phyloP scores from a whole-genome alignment of 2,329 filamentous ascomycete species.

The Botrytis sinoallii region DNA sequence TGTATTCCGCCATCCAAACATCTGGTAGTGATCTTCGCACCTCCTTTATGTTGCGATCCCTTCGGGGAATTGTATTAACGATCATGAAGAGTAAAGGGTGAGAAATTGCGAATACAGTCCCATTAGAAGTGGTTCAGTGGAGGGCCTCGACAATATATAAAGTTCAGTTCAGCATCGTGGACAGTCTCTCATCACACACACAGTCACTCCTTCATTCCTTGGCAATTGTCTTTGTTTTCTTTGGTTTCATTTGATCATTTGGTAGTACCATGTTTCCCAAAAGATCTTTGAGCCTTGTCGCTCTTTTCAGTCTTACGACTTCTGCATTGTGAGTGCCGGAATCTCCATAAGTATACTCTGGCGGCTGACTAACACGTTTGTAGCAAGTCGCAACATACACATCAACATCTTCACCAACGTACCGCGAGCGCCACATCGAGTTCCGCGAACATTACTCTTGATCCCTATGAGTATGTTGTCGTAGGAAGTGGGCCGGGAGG shows the following conservation, averaged over 20 bases:
- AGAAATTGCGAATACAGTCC: neutral
- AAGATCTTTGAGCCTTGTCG: slow-evolving; percentile 5
- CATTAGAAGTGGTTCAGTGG: neutral
- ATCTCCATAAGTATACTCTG: neutral
- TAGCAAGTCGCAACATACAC: neutral
- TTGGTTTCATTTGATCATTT: neutral
- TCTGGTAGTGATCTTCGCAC: neutral
- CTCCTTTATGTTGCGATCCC: neutral
- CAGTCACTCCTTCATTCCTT: neutral
- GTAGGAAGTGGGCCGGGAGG: slow-evolving; percentile 53
- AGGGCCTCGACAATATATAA: neutral
- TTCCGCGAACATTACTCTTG: slow-evolving; percentile 11
- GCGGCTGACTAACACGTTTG: neutral
- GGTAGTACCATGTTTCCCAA: neutral
- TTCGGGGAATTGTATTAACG: neutral
- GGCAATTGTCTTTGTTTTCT: neutral
- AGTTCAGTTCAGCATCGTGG: neutral
- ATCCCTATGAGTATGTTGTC: slow-evolving; percentile 47
- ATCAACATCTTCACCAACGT: slow-evolving; percentile 1
- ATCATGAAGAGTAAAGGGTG: neutral
- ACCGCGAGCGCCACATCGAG: neutral
- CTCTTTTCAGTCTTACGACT: slow-evolving; percentile 9
- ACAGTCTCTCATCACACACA: neutral
- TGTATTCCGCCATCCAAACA: neutral
- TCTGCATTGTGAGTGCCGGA: slow-evolving; percentile 6